These are phyloP conservation scores for Termitomyces sp. DNA, from an alignment of 768 basidiomycete species.

Conservation along the genomic window DNA sequence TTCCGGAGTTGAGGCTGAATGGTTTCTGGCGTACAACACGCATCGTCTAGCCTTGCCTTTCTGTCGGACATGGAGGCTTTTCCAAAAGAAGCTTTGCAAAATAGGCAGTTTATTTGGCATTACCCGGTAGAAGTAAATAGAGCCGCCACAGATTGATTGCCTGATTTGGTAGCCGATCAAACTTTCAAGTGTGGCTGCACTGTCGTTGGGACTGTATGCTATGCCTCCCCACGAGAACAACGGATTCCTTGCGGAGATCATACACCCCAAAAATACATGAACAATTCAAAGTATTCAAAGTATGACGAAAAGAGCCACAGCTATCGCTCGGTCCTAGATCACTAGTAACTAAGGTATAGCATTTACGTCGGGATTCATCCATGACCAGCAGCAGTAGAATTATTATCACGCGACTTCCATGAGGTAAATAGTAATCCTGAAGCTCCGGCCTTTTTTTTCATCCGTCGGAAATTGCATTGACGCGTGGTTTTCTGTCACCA, in stretches of 20 bases:
- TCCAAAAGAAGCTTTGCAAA: neutral
- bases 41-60: neutral
- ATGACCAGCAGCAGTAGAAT: neutral
- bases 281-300: no score
- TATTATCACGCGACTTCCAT: neutral
- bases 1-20: neutral
- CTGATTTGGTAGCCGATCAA: neutral
- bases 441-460: neutral
- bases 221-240: neutral
- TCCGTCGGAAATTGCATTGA: neutral
- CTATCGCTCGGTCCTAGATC: neutral
- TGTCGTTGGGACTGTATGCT: neutral
- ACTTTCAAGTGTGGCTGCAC: conserved; percentile 2
- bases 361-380: neutral
- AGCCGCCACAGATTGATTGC: conserved; percentile 1
- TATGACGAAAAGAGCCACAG: neutral
- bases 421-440: neutral
- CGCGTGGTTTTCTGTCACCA: neutral
- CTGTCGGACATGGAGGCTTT: neutral
- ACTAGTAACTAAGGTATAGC: neutral
- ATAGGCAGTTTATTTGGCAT: conserved; percentile 3
- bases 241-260: neutral
- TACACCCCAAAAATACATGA: neutral
- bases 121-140: neutral
- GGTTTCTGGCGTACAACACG: neutral